These are phyloP conservation scores for Maudiozyma humilis DNA, from an alignment of 1,139 yeast species.

Conservation along the genomic window DNA sequence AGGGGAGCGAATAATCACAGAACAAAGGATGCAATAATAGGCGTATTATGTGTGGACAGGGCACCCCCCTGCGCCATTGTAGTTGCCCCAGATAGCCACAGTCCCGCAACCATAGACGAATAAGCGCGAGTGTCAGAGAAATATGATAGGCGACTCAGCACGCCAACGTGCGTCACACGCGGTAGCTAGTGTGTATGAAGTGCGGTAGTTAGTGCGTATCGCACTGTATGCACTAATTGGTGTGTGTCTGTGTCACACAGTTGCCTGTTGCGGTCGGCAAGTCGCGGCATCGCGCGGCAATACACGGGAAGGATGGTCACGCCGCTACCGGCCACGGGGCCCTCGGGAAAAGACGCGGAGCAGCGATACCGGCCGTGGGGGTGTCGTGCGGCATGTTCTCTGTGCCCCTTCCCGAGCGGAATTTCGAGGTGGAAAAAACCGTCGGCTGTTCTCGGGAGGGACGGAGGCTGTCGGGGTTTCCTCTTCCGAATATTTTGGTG, in stretches of 20 bases:
- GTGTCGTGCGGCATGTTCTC: neutral
- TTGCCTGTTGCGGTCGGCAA: neutral
- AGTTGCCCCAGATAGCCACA: too few relatives aligned
- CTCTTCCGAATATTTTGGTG: too few relatives aligned
- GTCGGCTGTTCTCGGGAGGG: neutral
- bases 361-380: neutral
- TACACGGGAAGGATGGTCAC: neutral
- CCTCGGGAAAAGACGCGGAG: neutral
- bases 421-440: too few relatives aligned
- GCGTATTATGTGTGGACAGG: too few relatives aligned
- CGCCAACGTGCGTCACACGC: neutral
- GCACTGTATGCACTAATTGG: neutral
- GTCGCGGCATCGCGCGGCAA: neutral
- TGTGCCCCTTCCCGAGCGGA: too few relatives aligned
- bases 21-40: too few relatives aligned
- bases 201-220: neutral
- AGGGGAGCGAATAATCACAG: too few relatives aligned
- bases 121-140: too few relatives aligned
- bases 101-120: too few relatives aligned
- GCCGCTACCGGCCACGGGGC: neutral
- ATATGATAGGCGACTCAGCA: too few relatives aligned
- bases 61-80: too few relatives aligned
- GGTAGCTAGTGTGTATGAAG: neutral
- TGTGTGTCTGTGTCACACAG: neutral
- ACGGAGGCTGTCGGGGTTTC: too few relatives aligned